Evolutionary conservation across 306 rosid genomes (phyloP).

Genomic region (Glycine tomentella): DNA sequence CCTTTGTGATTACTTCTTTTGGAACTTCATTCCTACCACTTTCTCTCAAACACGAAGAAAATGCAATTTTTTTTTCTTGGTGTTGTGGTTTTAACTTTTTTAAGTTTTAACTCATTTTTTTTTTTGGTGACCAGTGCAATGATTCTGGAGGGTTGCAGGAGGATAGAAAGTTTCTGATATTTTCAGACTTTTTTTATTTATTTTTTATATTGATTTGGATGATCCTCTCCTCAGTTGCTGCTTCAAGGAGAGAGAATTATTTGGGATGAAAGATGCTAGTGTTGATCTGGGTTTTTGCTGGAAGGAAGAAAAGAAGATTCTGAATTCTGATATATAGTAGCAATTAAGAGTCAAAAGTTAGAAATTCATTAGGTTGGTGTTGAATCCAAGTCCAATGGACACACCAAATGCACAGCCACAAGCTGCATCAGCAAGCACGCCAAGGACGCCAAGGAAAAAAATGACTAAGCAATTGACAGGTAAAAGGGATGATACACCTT

Average conservation of each 20-base stretch:
- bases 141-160: constrained; percentile 47
- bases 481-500: constrained; percentile 79
- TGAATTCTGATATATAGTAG: constrained; percentile 24
- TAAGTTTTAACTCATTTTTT: constrained; percentile 28
- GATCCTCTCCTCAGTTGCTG: constrained; percentile 35
- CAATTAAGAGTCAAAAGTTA: constrained; percentile 31
- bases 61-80: constrained; percentile 8
- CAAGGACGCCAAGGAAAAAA: constrained; percentile 58
- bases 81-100: background rate
- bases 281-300: constrained; percentile 69
- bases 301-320: constrained; percentile 53
- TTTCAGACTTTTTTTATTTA: background rate
- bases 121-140: constrained; percentile 42
- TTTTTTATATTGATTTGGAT: constrained; percentile 21
- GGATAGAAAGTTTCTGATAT: constrained; percentile 5
- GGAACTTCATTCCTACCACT: background rate
- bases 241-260: constrained; percentile 45
- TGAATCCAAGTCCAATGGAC: constrained; percentile 56
- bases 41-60: background rate
- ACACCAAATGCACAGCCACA: constrained; percentile 52
- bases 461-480: constrained; percentile 94
- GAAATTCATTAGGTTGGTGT: constrained; percentile 30
- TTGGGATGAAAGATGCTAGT: constrained; percentile 55
- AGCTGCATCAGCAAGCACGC: constrained; percentile 51
- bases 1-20: constrained; percentile 16